phyloP scores from a whole-genome alignment of 1,139 yeast genomes.

The Yamadazyma conglobata region DNA sequence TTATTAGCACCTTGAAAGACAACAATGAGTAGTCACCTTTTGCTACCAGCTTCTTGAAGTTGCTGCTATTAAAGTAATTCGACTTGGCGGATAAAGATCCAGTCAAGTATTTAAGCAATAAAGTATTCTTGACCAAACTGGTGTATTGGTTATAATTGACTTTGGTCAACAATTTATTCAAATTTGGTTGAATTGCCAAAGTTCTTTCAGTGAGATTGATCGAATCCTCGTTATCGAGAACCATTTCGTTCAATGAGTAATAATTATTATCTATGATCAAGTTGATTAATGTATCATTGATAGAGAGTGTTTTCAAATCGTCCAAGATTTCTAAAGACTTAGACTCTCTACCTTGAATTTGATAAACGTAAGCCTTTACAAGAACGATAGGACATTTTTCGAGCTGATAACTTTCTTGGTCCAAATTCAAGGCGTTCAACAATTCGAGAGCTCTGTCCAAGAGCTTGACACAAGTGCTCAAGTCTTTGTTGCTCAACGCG shows the following conservation, averaged over 20 bases:
- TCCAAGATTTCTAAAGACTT: constrained; percentile 41
- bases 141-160: constrained; percentile 44
- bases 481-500: constrained; percentile 43
- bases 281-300: constrained; percentile 30
- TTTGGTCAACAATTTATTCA: constrained; percentile 34
- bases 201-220: constrained; percentile 41
- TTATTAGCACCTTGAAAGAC: constrained; percentile 28
- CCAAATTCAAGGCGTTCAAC: constrained; percentile 36
- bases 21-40: constrained; percentile 32
- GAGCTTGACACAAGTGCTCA: constrained; percentile 39
- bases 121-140: constrained; percentile 41
- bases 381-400: constrained; percentile 63
- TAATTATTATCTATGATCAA: constrained; percentile 35
- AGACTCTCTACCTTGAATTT: constrained; percentile 39
- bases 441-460: constrained; percentile 51
- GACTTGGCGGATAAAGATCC: constrained; percentile 32
- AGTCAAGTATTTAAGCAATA: constrained; percentile 37
- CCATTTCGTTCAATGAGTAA: constrained; percentile 18
- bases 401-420: constrained; percentile 35
- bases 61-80: constrained; percentile 20
- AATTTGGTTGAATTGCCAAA: constrained; percentile 37
- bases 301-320: constrained; percentile 18
- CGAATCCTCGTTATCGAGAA: constrained; percentile 15
- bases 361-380: constrained; percentile 67
- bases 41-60: constrained; percentile 18